These are phyloP conservation scores for Hanseniaspora uvarum DNA, from an alignment of 1,139 yeast genomes.

Conservation along the genomic window DNA sequence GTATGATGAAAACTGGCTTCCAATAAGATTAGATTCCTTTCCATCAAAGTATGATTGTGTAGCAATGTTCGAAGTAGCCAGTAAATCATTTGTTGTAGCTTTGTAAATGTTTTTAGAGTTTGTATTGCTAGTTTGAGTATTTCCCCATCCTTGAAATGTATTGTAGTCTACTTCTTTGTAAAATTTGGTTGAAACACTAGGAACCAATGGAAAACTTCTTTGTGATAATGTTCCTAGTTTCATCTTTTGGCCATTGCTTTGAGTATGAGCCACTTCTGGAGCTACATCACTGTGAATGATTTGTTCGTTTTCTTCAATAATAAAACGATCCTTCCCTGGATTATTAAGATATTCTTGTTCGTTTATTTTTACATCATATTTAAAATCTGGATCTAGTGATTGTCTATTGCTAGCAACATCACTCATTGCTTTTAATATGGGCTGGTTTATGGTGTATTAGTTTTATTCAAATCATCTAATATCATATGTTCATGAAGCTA, in stretches of 20 bases:
- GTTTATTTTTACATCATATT: conserved; percentile 6
- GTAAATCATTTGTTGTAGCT: conserved; percentile 3
- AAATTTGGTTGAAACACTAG: conserved; percentile 9
- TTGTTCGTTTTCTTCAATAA: background rate
- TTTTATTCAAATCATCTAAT: too few relatives aligned
- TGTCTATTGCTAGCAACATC: conserved; percentile 7
- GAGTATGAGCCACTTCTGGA: background rate
- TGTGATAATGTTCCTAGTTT: conserved; percentile 9
- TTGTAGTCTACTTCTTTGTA: conserved; percentile 13
- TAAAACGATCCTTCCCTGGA: conserved; percentile 11
- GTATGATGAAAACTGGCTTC: conserved; percentile 4
- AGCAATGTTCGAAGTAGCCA: background rate
- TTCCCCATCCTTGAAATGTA: conserved; percentile 9
- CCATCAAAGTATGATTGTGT: conserved; percentile 3
- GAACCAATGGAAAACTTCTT: conserved; percentile 15
- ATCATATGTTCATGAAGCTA: too few relatives aligned
- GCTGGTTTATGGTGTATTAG: background rate
- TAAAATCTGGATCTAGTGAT: conserved; percentile 6
- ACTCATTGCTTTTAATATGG: background rate
- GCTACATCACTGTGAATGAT: background rate
- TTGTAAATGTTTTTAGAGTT: background rate
- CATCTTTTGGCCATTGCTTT: background rate
- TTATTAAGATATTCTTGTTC: conserved; percentile 7
- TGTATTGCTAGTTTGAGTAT: background rate
- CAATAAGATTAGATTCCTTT: background rate